Evolutionary conservation across 306 rosid species (phyloP).

Genomic region (Leucaena leucocephala): DNA sequence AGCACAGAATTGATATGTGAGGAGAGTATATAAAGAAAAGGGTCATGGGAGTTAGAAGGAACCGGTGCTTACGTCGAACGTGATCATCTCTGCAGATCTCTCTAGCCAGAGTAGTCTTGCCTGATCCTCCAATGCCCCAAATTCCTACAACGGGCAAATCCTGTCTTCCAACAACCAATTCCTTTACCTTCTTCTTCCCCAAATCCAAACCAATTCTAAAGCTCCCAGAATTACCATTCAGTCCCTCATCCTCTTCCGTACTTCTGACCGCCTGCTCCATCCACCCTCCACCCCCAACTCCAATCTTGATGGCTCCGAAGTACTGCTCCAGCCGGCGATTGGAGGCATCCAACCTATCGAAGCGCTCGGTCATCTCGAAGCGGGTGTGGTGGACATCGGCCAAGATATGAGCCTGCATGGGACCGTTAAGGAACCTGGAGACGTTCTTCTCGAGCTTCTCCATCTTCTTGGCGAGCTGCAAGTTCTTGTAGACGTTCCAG

Average conservation of each 20-base stretch:
- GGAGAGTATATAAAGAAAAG: background rate
- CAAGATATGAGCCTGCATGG: conserved; percentile 63
- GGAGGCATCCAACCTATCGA: conserved; percentile 59
- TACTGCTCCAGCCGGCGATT: conserved; percentile 49
- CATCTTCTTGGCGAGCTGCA: conserved; percentile 65
- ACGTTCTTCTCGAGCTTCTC: conserved; percentile 76
- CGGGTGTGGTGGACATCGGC: conserved; percentile 80
- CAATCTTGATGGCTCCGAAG: conserved; percentile 67
- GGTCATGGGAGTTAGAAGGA: background rate
- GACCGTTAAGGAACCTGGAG: conserved; percentile 54
- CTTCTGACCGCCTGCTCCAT: conserved; percentile 70
- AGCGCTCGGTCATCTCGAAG: conserved; percentile 56
- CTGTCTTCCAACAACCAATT: conserved; percentile 48
- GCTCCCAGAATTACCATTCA: conserved; percentile 46
- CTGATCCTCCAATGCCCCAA: conserved; percentile 90
- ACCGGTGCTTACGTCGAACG: conserved; percentile 64
- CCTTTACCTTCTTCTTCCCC: conserved; percentile 77
- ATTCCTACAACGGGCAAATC: conserved; percentile 65
- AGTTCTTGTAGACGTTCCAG: conserved; percentile 79
- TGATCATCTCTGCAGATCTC: conserved; percentile 70
- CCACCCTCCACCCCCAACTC: conserved; percentile 62
- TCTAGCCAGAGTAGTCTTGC: conserved; percentile 86
- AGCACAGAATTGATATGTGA: background rate
- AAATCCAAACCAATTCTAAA: conserved; percentile 54
- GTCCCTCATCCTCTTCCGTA: conserved; percentile 54